Conservation (phyloP, 2,329 filamentous ascomycete species). For the Ophiostoma sp. region DNA sequence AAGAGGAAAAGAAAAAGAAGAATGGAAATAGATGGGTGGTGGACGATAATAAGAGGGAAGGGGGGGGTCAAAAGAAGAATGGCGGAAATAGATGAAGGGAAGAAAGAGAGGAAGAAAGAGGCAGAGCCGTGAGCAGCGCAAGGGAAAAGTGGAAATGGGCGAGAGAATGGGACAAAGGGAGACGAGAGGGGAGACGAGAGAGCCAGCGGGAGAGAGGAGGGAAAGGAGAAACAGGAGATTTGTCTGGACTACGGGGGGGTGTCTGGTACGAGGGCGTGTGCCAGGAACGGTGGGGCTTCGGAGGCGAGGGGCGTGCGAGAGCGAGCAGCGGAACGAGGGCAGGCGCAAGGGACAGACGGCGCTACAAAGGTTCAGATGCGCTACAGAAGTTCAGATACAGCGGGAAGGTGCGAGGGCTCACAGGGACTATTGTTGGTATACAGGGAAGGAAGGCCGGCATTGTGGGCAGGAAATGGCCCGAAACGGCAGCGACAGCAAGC, state of each 20-base stretch:
- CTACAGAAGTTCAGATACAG: conserved; percentile 8
- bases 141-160: background rate
- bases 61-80: conserved; percentile 1
- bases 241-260: conserved; percentile 18
- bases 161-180: conserved; percentile 3
- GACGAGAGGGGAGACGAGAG: background rate
- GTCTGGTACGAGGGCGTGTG: conserved; percentile 18
- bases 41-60: conserved; percentile 6
- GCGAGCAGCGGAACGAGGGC: background rate
- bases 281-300: conserved; percentile 8
- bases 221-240: conserved; percentile 23
- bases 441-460: background rate
- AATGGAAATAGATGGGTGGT: background rate
- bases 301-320: conserved; percentile 15
- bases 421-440: background rate
- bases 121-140: conserved; percentile 4
- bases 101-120: background rate
- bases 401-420: background rate
- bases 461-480: background rate
- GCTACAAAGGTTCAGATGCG: conserved; percentile 4
- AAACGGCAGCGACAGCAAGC: background rate
- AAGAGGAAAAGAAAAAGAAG: background rate
- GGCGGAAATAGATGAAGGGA: conserved; percentile 12
- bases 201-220: background rate
- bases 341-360: background rate